Evolutionary conservation across 2,329 filamentous ascomycete species (phyloP).

Genomic region (Diaporthe longicolla): DNA sequence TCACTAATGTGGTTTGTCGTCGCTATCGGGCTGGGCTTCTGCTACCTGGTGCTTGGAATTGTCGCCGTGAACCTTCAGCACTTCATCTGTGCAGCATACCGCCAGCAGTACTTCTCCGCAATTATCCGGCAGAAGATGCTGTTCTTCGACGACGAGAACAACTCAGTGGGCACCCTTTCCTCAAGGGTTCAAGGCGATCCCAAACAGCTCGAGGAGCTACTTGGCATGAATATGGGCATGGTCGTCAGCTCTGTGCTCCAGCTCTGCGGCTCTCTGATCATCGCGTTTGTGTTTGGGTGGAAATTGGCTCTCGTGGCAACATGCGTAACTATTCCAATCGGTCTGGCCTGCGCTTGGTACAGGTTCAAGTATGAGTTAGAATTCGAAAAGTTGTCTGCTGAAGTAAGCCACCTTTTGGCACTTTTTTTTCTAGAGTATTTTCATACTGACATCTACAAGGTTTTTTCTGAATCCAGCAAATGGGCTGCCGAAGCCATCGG

Average conservation of each 20-base stretch:
- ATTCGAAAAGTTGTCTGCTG: constrained; percentile 77
- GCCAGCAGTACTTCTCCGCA: constrained; percentile 72
- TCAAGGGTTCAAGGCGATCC: constrained; percentile 70
- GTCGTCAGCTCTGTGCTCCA: constrained; percentile 75
- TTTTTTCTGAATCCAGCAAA: constrained; percentile 80
- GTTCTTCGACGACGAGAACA: constrained; percentile 73
- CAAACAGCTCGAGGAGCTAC: constrained; percentile 72
- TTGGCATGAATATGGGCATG: constrained; percentile 75
- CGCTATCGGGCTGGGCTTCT: constrained; percentile 36
- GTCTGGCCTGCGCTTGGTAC: constrained; percentile 63
- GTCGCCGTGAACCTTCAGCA: constrained; percentile 62
- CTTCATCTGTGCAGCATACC: constrained; percentile 65
- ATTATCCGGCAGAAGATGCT: constrained; percentile 71
- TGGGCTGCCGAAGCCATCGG: constrained; percentile 82
- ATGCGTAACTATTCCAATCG: constrained; percentile 70
- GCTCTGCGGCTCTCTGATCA: constrained; percentile 73
- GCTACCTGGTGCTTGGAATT: constrained; percentile 62
- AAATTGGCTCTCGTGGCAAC: constrained; percentile 79
- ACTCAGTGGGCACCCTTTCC: constrained; percentile 73
- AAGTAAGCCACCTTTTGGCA: constrained; percentile 49
- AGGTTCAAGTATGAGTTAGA: constrained; percentile 72
- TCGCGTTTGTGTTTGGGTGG: constrained; percentile 82
- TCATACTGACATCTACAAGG: not conserved
- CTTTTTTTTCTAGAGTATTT: too few relatives aligned
- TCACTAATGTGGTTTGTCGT: constrained; percentile 72